These are phyloP conservation scores for Borovskyia barvae DNA, from an alignment of 208 protist species.

Conservation along the genomic window DNA sequence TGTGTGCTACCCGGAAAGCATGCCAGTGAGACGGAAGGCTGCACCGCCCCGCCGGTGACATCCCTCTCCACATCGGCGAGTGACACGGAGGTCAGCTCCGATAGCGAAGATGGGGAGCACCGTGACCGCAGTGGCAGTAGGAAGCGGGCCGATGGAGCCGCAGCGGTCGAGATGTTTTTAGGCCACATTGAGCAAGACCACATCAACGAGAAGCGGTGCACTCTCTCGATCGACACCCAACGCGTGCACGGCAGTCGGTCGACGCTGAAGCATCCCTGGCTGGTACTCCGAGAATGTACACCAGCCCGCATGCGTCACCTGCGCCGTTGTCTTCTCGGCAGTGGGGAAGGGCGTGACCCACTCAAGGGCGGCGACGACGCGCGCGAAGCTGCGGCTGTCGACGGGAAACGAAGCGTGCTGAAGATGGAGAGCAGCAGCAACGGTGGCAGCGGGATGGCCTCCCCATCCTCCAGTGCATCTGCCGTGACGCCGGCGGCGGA, in stretches of 20 bases:
- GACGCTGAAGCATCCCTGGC: slow-evolving; percentile 33
- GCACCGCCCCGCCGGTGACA: background rate
- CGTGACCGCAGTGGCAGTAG: no score
- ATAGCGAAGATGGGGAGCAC: background rate
- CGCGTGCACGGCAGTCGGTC: slow-evolving; percentile 45
- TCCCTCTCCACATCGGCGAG: background rate
- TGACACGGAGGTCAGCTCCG: no score
- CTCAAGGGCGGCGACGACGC: no score
- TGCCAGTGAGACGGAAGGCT: no score
- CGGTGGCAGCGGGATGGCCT: no score
- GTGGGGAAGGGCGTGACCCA: no score
- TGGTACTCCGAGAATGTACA: slow-evolving; percentile 38
- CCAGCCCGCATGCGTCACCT: slow-evolving; percentile 3
- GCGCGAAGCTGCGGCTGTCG: no score
- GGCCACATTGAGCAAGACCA: slow-evolving; percentile 48
- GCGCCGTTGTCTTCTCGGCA: no score
- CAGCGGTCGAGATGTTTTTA: slow-evolving; percentile 37
- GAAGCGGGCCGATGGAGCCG: background rate
- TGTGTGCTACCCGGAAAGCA: no score
- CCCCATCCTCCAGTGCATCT: no score
- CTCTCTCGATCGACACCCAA: slow-evolving; percentile 64
- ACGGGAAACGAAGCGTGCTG: no score
- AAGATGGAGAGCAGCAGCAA: no score
- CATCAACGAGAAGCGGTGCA: slow-evolving; percentile 42
- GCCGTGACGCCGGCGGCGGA: background rate